Evolutionary conservation across 2,329 filamentous ascomycete genomes (phyloP), one percentile per base, ranked within the genome.

Genomic region (Aschersonia sp.): DNA sequence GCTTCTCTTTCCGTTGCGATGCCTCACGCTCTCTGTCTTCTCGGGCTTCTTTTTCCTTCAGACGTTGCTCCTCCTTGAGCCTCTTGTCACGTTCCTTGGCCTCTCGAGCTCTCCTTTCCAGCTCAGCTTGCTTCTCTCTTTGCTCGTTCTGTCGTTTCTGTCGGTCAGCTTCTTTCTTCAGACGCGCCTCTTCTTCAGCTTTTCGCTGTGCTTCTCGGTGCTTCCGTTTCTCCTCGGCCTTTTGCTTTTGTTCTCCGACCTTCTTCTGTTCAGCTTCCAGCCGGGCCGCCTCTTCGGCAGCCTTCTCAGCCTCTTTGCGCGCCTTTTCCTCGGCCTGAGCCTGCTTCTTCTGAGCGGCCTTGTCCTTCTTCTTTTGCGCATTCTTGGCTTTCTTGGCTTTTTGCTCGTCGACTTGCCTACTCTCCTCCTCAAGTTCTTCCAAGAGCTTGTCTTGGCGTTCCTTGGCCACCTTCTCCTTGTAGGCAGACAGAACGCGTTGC

Each of bases 371-470:
- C 73, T 92, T 94, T 63, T 94, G 86, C 12, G 92, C 89, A 59
- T 95, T 91, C 60, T 88, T 88, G 45, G 88, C 85, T 65, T 91
- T 95, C 70, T 96, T 96, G 28, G 86, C 89, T 62, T 92, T 89
- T 52, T 85, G 84, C 63, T 91, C 78, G 46, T 82, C 78, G 52
- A 85, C 82, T 45, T 82, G 78, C 48, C 80, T 79, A 53, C 79
- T 78, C 63, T 98, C 92, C 61, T 94, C 87, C 55, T 89, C 82
- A 3, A 96, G 73, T 64, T 98, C 92, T 61, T 96, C 85, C 30
- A 98, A 74, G 29, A 98, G 80, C 62, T 89, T 89, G 59, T 85
- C 76, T 61, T 96, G 91, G 31, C 92, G 85, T 67, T 98, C 91
- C 57, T 84, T 82, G 20, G 92, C 88, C 3, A 98, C 91, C 64